Conservation (phyloP, 73 alveolate genomes). For the Tetrahymena borealis region DNA sequence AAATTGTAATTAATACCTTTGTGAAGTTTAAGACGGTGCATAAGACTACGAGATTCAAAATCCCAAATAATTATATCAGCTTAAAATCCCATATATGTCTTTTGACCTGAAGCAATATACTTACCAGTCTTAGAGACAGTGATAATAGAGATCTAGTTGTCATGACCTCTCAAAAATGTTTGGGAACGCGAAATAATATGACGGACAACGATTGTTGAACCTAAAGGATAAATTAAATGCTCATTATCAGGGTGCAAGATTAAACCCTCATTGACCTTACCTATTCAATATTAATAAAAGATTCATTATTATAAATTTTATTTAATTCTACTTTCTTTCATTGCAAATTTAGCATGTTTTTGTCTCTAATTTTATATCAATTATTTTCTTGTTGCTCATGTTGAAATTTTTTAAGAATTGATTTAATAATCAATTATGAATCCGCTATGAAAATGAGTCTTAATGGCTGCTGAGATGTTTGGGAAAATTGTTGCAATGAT, state of each 20-base stretch:
- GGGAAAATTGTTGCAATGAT: too few species aligned
- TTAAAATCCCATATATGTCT: slow-evolving; percentile 86
- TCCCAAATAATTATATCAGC: slow-evolving; percentile 96
- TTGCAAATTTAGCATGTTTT: too few species aligned
- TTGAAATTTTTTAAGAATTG: too few species aligned
- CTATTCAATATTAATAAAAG: slow-evolving; percentile 4
- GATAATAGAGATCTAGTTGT: slow-evolving; percentile 72
- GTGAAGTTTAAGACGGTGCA: slow-evolving; percentile 87
- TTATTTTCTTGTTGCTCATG: too few species aligned
- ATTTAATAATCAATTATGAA: too few species aligned
- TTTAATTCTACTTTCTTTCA: too few species aligned
- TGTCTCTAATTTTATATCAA: too few species aligned
- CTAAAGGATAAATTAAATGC: slow-evolving; percentile 93
- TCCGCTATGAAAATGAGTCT: too few species aligned
- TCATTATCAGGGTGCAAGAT: slow-evolving; percentile 96
- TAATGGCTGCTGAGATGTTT: too few species aligned
- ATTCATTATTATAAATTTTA: too few species aligned
- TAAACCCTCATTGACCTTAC: slow-evolving; percentile 84
- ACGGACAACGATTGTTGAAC: slow-evolving; percentile 88
- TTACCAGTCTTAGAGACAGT: slow-evolving; percentile 80
- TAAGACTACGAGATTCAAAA: slow-evolving; percentile 75
- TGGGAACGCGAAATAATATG: slow-evolving; percentile 66
- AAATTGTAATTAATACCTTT: too few species aligned
- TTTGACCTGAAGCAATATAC: slow-evolving; percentile 81
- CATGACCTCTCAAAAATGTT: slow-evolving; percentile 79